phyloP scores from a whole-genome alignment of 352 stramenopile species.

The Pythium monospermum region DNA sequence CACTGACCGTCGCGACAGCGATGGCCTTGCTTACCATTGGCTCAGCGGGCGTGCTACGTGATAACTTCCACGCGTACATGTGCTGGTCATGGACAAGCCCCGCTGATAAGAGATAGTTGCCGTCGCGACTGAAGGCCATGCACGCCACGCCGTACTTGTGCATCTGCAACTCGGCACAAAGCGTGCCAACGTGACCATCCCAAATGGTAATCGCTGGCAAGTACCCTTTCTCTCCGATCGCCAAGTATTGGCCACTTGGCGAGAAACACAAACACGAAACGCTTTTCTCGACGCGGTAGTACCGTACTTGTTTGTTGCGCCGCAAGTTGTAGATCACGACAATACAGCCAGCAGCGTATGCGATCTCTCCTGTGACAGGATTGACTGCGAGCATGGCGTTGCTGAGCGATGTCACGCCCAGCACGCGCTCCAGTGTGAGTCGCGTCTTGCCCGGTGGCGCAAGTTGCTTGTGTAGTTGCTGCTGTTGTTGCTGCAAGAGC shows the following conservation, averaged over 20 bases:
- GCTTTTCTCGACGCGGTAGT: conserved; percentile 84
- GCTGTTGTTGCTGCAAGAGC: background rate
- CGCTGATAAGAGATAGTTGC: conserved; percentile 52
- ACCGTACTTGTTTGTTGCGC: conserved; percentile 82
- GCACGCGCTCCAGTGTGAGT: conserved; percentile 78
- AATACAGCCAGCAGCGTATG: conserved; percentile 83
- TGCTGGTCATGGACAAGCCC: conserved; percentile 83
- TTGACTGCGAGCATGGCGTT: conserved; percentile 79
- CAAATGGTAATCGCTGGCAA: conserved; percentile 83
- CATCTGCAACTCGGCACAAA: conserved; percentile 75
- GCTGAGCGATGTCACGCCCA: conserved; percentile 67
- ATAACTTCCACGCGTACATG: conserved; percentile 69
- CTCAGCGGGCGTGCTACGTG: conserved; percentile 8
- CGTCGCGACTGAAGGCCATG: conserved; percentile 72
- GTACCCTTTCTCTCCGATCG: conserved; percentile 86
- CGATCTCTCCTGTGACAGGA: conserved; percentile 71
- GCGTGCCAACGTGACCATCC: conserved; percentile 67
- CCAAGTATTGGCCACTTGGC: conserved; percentile 74
- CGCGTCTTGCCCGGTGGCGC: conserved; percentile 26
- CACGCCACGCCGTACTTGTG: conserved; percentile 82
- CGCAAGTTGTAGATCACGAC: conserved; percentile 89
- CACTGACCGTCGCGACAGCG: conserved; percentile 43
- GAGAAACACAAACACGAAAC: conserved; percentile 85
- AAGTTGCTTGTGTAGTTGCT: background rate
- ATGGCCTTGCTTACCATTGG: conserved; percentile 32